Conservation (phyloP, 176 grass and related monocot genomes). For the Miscanthus lutarioriparius region DNA sequence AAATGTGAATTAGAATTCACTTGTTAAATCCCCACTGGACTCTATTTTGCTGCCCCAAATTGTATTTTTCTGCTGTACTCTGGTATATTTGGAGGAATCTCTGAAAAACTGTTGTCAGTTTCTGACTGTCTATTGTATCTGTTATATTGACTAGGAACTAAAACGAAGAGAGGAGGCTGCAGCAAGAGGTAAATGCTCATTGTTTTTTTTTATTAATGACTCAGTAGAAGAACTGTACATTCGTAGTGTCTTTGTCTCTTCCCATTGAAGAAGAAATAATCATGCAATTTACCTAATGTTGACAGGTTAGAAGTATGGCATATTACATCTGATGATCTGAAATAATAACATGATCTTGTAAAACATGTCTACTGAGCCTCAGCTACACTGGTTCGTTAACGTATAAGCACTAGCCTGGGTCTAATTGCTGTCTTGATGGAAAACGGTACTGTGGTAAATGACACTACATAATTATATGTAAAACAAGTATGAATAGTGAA, state of each 20-base stretch:
- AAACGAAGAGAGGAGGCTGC: constrained; percentile 91
- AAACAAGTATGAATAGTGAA: background rate
- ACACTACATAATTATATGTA: background rate
- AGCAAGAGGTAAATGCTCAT: constrained; percentile 58
- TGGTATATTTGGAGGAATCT: background rate
- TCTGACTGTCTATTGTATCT: constrained; percentile 32
- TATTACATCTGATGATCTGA: background rate
- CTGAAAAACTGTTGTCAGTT: constrained; percentile 29
- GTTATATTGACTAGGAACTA: constrained; percentile 62
- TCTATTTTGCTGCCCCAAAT: background rate
- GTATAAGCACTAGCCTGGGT: background rate
- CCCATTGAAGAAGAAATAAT: background rate
- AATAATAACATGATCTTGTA: constrained; percentile 10
- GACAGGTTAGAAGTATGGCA: background rate
- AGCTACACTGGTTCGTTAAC: background rate
- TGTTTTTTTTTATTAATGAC: background rate
- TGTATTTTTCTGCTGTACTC: background rate
- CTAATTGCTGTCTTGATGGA: background rate
- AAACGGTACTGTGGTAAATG: background rate
- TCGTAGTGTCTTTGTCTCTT: background rate
- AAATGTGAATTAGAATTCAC: background rate
- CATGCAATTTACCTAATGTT: background rate
- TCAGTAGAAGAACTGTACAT: constrained; percentile 4
- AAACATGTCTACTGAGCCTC: background rate
- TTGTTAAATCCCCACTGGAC: background rate